Evolutionary conservation across 768 basidiomycete genomes (phyloP).

Genomic region (Amanita inopinata): DNA sequence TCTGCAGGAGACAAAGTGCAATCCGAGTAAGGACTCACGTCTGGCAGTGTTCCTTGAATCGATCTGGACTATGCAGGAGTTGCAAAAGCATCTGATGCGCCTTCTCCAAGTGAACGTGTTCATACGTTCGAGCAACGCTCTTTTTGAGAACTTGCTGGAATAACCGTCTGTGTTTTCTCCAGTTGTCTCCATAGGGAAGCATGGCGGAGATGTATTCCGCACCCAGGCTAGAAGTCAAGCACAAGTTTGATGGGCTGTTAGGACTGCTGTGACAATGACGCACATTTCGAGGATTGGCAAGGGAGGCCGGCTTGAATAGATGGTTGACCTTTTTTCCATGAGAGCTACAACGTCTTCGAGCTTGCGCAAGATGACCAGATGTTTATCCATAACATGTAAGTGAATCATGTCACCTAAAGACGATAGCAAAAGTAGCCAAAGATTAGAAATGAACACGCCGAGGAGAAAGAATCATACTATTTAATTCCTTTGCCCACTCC

Average conservation of each 20-base stretch:
- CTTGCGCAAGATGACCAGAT: constrained; percentile 18
- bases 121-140: not conserved
- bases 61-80: not conserved
- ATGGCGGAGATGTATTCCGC: constrained; percentile 9
- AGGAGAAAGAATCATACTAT: no score
- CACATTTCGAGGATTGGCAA: constrained; percentile 15
- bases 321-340: constrained; percentile 18
- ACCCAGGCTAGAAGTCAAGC: constrained; percentile 10
- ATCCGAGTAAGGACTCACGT: not conserved
- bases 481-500: not conserved
- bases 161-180: not conserved
- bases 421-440: no score
- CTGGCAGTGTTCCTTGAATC: not conserved
- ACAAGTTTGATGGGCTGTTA: not conserved
- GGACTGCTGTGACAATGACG: not conserved
- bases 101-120: not conserved
- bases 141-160: constrained; percentile 2
- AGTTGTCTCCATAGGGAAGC: constrained; percentile 5
- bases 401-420: constrained; percentile 19
- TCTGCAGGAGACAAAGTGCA: not conserved
- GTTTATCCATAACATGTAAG: constrained; percentile 14
- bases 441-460: no score
- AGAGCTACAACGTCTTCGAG: constrained; percentile 16
- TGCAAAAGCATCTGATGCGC: not conserved
- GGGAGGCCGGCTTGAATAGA: constrained; percentile 19